Conservation (phyloP, 805 yeast species). For the Tetrapisispora namnaoensis region DNA sequence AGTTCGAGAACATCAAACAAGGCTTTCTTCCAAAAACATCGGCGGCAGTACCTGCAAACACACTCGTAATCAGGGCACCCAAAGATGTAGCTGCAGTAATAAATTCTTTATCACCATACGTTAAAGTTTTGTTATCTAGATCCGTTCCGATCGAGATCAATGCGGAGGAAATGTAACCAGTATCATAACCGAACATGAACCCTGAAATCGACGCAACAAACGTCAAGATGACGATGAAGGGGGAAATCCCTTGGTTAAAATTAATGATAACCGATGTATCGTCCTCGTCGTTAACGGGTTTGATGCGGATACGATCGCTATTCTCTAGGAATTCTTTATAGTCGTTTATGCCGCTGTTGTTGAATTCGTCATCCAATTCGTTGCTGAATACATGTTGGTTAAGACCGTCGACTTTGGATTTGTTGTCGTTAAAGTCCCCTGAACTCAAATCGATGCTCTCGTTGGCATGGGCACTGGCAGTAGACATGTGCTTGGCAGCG, state of each 20-base stretch:
- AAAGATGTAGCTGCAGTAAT: conserved; percentile 92
- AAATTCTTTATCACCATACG: conserved; percentile 75
- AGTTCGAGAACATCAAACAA: conserved; percentile 71
- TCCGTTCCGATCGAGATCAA: conserved; percentile 77
- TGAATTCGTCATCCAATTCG: background rate
- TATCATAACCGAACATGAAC: conserved; percentile 94
- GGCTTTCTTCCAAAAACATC: conserved; percentile 80
- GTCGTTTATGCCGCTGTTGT: background rate
- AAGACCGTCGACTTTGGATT: background rate
- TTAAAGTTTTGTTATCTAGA: conserved; percentile 45
- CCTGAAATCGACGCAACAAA: conserved; percentile 84
- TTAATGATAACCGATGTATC: conserved; percentile 39
- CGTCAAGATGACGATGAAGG: conserved; percentile 58
- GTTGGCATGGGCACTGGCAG: background rate
- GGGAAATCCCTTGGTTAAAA: conserved; percentile 46
- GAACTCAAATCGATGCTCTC: background rate
- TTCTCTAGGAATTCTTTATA: conserved; percentile 6
- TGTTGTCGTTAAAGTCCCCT: background rate
- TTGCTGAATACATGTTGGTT: background rate
- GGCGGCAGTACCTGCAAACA: conserved; percentile 72
- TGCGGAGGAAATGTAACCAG: conserved; percentile 93
- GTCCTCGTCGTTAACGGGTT: conserved; percentile 40
- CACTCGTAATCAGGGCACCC: conserved; percentile 79
- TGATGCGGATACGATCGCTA: conserved; percentile 20
- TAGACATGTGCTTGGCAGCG: background rate